These are phyloP conservation scores for Stenocarpella maydis DNA, from an alignment of 2,329 filamentous ascomycete genomes.

Conservation along the genomic window DNA sequence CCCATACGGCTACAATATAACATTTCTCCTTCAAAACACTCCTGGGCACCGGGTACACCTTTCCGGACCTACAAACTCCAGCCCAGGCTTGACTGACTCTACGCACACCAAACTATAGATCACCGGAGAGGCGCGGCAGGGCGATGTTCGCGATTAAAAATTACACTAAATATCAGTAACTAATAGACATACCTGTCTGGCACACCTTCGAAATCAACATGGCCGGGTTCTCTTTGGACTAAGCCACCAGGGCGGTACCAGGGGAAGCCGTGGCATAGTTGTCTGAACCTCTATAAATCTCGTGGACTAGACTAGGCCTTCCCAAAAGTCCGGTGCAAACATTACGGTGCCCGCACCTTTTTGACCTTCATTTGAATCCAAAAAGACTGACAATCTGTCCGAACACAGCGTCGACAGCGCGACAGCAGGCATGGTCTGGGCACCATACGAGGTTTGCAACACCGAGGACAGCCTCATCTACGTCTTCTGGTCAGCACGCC, in stretches of 20 bases:
- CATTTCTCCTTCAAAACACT: too few species aligned
- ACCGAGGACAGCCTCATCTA: slow-evolving; percentile 50
- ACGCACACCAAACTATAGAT: slow-evolving; percentile 15
- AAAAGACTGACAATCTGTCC: neutral
- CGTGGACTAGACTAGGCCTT: slow-evolving; percentile 46
- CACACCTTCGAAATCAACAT: slow-evolving; percentile 49
- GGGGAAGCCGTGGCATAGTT: slow-evolving; percentile 48
- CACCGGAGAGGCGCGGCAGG: slow-evolving; percentile 9
- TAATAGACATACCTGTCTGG: slow-evolving; percentile 40
- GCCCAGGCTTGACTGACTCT: neutral
- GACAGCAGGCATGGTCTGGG: slow-evolving; percentile 50
- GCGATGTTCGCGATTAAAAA: slow-evolving; percentile 9
- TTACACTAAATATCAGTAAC: neutral
- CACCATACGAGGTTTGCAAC: slow-evolving; percentile 49
- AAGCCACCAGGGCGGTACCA: slow-evolving; percentile 44
- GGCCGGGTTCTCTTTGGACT: slow-evolving; percentile 47
- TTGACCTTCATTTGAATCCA: neutral
- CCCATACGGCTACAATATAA: too few species aligned
- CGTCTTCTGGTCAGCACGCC: slow-evolving; percentile 57
- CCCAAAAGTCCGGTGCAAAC: too few species aligned
- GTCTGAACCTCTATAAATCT: slow-evolving; percentile 48
- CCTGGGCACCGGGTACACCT: too few species aligned
- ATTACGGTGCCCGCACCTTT: too few species aligned
- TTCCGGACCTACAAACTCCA: too few species aligned
- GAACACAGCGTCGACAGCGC: slow-evolving; percentile 42